Evolutionary conservation across 2,329 filamentous ascomycete genomes (phyloP), one percentile per base, ranked within the genome.

Genomic region (Alternaria triticimaculans): DNA sequence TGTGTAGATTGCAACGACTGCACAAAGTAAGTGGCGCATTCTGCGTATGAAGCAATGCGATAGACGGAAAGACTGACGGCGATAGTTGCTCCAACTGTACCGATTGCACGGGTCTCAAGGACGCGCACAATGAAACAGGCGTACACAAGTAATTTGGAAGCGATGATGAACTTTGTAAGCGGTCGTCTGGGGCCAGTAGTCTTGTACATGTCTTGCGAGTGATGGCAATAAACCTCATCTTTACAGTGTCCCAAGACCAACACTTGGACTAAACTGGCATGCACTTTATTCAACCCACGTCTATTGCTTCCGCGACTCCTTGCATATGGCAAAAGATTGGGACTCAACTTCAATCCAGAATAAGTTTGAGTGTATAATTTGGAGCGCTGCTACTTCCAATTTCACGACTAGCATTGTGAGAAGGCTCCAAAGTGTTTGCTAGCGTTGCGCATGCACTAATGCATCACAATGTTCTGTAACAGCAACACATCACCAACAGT

Each of bases 11-110:
- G 60, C 25, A 49, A 33, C 11, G 49, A 54, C 26, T 59, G 57
- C 18, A 45, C 15, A 23, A 41, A 44, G 55, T 62, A 58, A 11
- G 60, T 59, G n/a, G 14, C 21, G 18, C 14, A 3, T 18, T 14
- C 7, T 15, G 9, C 8, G 14, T 11, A 43, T 50, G 9, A 15
- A 14, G 11, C 15, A 18, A 18, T 37, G 18, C 14, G 28, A 28
- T 11, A 15, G 49, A 12, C 9, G n/a, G 5, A 6, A 20, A 50
- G 14, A 10, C 61, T 63, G n/a, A 63, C 51, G 9, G 11, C 33
- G 11, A 18, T 45, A 65, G 60, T 46, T 65, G 63, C 46, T 25
- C 33, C 10, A 65, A 63, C 21, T 65, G 63, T 30, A 56, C 56
- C 7, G 49, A 63, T 43, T 65, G 63, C 20, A 53, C 33, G 28